Evolutionary conservation across 352 stramenopile species (phyloP), one percentile per base, ranked within the genome.

Genomic region (Globisporangium splendens): DNA sequence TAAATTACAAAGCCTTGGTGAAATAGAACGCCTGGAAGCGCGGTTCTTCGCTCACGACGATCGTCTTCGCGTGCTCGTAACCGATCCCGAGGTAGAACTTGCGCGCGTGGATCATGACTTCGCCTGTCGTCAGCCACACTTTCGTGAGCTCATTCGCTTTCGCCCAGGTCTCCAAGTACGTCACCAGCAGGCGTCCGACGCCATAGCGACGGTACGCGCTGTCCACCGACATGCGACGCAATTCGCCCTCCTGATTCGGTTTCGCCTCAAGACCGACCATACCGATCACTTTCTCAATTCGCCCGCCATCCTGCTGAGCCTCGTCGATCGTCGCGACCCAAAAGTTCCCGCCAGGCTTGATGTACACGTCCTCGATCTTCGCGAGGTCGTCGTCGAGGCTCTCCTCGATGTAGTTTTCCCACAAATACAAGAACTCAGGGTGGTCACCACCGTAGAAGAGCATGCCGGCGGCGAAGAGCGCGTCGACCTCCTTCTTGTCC

Each of bases 291-390:
- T 59, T 59, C 12, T 59, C 43, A 3, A 4, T 35, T 31, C 52
- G 13, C 33, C 24, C 15, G 5, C 31, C 8, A 17, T 24, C 20
- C 28, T 35, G 28, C 28, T 35, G 28, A 11, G 15, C 17, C 8
- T 50, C 17, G 8, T 38, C 56, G 0, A 55, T 43, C 5, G 59
- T 68, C 43, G 70, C 75, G 50, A 83, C 73, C 70, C 73, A 86
- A 44, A 77, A 83, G 59, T 81, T 79, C 28, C 72, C 72, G 21
- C 70, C 72, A 3, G 46, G 47, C 10, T 44, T 42, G 17, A 80
- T 72, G 63, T 81, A 85, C 8, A 61, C 69, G 47, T 52, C 57
- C 14, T 66, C 28, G 20, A 81, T 77, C 46, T 79, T 63, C 18
- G 50, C 54, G 51, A 85, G 56, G 56, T 83, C 70, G 24, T 48